Evolutionary conservation across 768 basidiomycete species (phyloP), one percentile per base, ranked within the genome.

Genomic region (Mycena amicta): DNA sequence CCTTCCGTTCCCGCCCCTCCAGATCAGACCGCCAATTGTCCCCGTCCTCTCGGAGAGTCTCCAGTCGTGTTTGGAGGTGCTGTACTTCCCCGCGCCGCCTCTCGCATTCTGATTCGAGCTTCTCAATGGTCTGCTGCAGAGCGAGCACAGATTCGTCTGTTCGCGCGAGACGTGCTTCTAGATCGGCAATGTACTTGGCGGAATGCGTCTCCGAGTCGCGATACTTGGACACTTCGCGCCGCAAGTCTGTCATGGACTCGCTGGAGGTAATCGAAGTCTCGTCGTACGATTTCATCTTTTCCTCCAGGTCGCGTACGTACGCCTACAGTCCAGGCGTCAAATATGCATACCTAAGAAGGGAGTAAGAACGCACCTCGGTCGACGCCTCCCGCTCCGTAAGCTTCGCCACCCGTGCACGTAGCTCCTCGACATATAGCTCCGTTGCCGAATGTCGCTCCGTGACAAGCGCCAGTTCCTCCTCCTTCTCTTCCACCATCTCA

Each of bases 301-400:
- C 87, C 72, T 99, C 96, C 29, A 98, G 79, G 70, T 98, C 95
- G 27, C 86, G 90, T 43, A 98, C 87, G 71, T 98, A 98, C 1
- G 90, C 90, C 93, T 96, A 68, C 27, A 62, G 52, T n/a, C 20
- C 15, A 55, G 53, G 30, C 53, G 61, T 31, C 49, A 31, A 40
- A 49, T 37, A 37, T 20, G 26, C 46, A 5, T 43, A 37, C 51
- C 50, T 40, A 26, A 49, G 51, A 13, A 55, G 28, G 45, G 56
- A 23, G 26, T 13, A 50, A 28, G 41, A 22, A 71, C 82, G 67
- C 67, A 92, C 94, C 83, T 99, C 96, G 23, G 93, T 95, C 2
- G 93, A 92, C 4, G 87, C 82, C 71, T 98, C 97, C 54, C 95
- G 79, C 71, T 98, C 96, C 1, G 84, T 77, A 50, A 98, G 73